Evolutionary conservation across 73 alveolate genomes (phyloP).

Genomic region (Paramecium caudatum): DNA sequence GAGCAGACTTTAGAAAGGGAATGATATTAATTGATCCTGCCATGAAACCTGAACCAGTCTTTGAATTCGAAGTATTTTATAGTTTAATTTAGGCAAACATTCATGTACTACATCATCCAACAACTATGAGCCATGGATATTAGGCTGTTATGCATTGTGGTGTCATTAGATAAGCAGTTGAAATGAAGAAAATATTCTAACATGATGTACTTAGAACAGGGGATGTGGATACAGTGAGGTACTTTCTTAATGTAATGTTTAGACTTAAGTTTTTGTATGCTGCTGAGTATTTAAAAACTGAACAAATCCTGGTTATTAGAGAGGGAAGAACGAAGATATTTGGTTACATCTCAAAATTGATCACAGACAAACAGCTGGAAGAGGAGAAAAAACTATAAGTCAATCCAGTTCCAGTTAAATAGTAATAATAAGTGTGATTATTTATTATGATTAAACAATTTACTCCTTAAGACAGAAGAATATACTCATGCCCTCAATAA

Average conservation of each 20-base stretch:
- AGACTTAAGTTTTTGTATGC: slow-evolving; percentile 48
- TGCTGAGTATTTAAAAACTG: slow-evolving; percentile 57
- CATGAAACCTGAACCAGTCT: slow-evolving; percentile 82
- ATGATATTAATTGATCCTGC: slow-evolving; percentile 89
- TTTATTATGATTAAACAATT: slow-evolving; percentile 3
- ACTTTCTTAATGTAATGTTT: background rate
- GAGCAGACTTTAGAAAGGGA: slow-evolving; percentile 94
- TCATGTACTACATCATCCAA: slow-evolving; percentile 97
- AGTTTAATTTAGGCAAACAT: slow-evolving; percentile 83
- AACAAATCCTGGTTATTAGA: slow-evolving; percentile 44
- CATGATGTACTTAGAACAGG: slow-evolving; percentile 42
- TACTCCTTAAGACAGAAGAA: background rate
- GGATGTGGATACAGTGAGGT: slow-evolving; percentile 63
- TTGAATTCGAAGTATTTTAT: slow-evolving; percentile 85
- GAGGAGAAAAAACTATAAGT: slow-evolving; percentile 9
- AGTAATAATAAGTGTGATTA: slow-evolving; percentile 41
- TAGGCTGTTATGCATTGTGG: slow-evolving; percentile 71
- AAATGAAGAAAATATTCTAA: slow-evolving; percentile 36
- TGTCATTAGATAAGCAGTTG: slow-evolving; percentile 67
- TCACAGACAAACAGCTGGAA: slow-evolving; percentile 47
- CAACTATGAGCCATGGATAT: slow-evolving; percentile 85
- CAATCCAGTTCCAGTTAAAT: background rate
- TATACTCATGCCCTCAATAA: background rate
- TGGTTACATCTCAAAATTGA: slow-evolving; percentile 48
- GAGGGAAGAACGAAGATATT: slow-evolving; percentile 67